Conservation (phyloP, 2,329 filamentous ascomycete species). For the Cercospora sp. region DNA sequence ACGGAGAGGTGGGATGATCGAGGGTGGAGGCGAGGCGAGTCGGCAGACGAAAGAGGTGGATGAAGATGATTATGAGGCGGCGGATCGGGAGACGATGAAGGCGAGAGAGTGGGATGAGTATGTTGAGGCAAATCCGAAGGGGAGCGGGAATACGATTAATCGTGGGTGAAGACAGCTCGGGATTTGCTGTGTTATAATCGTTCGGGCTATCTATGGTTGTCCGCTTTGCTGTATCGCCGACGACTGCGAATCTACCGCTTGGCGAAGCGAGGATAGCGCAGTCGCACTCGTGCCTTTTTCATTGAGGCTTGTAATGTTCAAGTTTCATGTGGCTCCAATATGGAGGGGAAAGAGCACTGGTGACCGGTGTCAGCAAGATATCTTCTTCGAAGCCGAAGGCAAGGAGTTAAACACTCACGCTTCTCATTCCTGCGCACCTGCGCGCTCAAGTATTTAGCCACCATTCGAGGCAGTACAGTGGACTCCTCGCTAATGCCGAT, state of each 20-base stretch:
- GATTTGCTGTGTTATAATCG: neutral
- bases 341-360: neutral
- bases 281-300: neutral
- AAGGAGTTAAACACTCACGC: neutral
- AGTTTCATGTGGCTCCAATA: neutral
- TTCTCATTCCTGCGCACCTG: neutral
- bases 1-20: slow-evolving; percentile 80
- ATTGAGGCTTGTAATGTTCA: neutral
- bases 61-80: slow-evolving; percentile 86
- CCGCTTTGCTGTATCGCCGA: neutral
- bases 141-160: slow-evolving; percentile 80
- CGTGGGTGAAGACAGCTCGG: slow-evolving; percentile 55
- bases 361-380: neutral
- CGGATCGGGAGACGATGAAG: slow-evolving; percentile 88
- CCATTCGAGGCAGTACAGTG: neutral
- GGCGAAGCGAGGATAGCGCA: neutral
- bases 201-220: neutral
- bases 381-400: neutral
- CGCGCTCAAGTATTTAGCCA: neutral
- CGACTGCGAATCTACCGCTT: neutral
- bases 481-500: neutral
- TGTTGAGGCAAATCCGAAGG: slow-evolving; percentile 82
- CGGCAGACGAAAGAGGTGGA: slow-evolving; percentile 70
- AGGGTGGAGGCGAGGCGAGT: slow-evolving; percentile 80
- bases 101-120: slow-evolving; percentile 95